A percentile compares a stretch with the other conserved stretches of the same genome.
Evolutionary conservation across 352 stramenopile genomes (phyloP).

Genomic region (Lagenidium giganteum): DNA sequence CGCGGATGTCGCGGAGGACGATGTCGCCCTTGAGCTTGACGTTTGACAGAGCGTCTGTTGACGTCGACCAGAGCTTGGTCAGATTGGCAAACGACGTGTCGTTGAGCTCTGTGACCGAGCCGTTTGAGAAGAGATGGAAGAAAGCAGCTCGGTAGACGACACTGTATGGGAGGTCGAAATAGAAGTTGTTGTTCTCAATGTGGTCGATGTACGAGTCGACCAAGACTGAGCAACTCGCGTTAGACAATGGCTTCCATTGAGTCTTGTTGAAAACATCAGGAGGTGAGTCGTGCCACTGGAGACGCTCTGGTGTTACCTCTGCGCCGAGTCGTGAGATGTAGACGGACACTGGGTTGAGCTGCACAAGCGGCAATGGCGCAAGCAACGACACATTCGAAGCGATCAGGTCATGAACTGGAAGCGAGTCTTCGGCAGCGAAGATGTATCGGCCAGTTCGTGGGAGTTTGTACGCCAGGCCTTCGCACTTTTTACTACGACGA

Average conservation of each 20-base stretch:
- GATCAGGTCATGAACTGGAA: background rate
- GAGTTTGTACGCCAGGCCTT: conserved; percentile 1
- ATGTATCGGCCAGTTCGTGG: background rate
- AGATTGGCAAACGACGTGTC: conserved; percentile 2
- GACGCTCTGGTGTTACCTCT: background rate
- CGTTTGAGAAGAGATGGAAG: conserved; percentile 1
- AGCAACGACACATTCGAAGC: background rate
- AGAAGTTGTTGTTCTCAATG: conserved; percentile 3
- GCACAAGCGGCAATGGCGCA: conserved; percentile 4
- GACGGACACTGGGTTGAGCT: conserved; percentile 1
- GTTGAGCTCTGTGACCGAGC: conserved; percentile 10
- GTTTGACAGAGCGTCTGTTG: conserved; percentile 2
- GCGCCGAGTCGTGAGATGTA: background rate
- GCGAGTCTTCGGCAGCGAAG: conserved; percentile 2
- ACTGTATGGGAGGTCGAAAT: background rate
- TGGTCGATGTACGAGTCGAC: conserved; percentile 6
- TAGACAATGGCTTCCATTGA: too few species aligned
- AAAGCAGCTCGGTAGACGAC: background rate
- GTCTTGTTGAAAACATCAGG: too few species aligned
- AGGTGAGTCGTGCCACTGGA: too few species aligned
- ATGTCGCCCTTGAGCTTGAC: conserved; percentile 12
- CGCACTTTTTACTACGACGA: background rate
- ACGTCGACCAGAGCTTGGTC: background rate
- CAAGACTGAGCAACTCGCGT: background rate
- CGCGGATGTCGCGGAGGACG: background rate